A percentile compares a stretch with the other conserved stretches of the same genome.
These are phyloP conservation scores for Pseudopyrenochaeta lycopersici DNA, from an alignment of 2,329 filamentous ascomycete species.

Conservation along the genomic window DNA sequence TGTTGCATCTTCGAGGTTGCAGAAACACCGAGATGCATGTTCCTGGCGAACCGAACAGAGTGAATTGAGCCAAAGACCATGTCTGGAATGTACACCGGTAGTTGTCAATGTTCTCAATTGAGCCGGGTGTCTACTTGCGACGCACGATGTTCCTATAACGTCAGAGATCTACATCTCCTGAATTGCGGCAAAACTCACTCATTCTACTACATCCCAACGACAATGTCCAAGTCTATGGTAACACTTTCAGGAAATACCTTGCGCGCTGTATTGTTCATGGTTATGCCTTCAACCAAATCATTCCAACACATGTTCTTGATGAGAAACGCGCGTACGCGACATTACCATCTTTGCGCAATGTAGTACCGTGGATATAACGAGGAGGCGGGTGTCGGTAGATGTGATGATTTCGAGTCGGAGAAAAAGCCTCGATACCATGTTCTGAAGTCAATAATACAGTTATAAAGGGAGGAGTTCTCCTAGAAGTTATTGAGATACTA, in stretches of 20 bases:
- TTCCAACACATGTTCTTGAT: conserved; percentile 1
- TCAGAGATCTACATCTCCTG: conserved; percentile 14
- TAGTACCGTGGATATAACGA: background rate
- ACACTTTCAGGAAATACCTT: conserved; percentile 2
- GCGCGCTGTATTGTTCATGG: background rate
- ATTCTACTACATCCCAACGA: background rate
- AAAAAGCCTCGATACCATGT: background rate
- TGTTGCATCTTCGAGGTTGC: too few species aligned
- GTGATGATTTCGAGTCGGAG: background rate
- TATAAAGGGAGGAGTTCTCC: background rate
- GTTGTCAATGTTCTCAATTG: conserved; percentile 3
- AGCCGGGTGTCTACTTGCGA: conserved; percentile 18
- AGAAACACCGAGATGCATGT: too few species aligned
- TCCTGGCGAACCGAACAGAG: too few species aligned
- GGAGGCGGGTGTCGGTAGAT: background rate
- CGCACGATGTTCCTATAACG: conserved; percentile 15
- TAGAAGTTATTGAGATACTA: conserved; percentile 6
- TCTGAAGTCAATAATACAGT: background rate
- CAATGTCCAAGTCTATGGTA: conserved; percentile 3
- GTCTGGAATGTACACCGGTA: too few species aligned
- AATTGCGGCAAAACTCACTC: background rate
- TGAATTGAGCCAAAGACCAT: too few species aligned
- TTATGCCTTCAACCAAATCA: background rate
- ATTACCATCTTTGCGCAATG: background rate
- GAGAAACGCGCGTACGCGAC: conserved; percentile 16